phyloP scores from a whole-genome alignment of 2,329 filamentous ascomycete species.

The Aspergillus eucalypticola region DNA sequence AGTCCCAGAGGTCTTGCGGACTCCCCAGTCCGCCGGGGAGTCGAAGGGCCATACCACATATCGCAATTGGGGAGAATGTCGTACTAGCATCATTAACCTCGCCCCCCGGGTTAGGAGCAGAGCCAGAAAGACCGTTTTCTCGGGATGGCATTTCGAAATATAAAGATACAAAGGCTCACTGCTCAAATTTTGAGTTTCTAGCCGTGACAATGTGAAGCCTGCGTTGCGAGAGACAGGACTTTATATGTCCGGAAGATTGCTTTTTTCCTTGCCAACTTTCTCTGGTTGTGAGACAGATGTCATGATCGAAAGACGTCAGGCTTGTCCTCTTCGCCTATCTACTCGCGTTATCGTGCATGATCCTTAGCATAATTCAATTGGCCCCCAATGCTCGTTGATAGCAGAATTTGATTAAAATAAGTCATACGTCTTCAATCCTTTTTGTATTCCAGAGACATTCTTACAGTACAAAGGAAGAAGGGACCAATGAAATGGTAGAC shows the following conservation, averaged over 20 bases:
- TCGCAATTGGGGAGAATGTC: slow-evolving; percentile 11
- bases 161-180: not conserved
- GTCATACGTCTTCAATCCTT: not conserved
- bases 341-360: not conserved
- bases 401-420: not conserved
- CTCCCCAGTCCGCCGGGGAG: slow-evolving; percentile 16
- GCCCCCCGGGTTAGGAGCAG: too few species aligned
- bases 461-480: not conserved
- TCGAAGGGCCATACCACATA: slow-evolving; percentile 18
- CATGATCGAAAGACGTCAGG: not conserved
- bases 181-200: not conserved
- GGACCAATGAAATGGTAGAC: not conserved
- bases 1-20: slow-evolving; percentile 20
- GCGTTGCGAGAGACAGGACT: not conserved
- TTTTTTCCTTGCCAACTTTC: not conserved
- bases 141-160: not conserved
- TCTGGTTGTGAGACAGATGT: not conserved
- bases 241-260: not conserved
- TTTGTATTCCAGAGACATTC: not conserved
- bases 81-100: not conserved
- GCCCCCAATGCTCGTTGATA: not conserved
- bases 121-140: too few species aligned
- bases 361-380: not conserved
- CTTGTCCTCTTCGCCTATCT: not conserved
- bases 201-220: not conserved